Percentiles rank a stretch among this genome's conserved stretches.
Conservation (phyloP, 495 filamentous ascomycete species). For the Bacidia gigantensis region DNA sequence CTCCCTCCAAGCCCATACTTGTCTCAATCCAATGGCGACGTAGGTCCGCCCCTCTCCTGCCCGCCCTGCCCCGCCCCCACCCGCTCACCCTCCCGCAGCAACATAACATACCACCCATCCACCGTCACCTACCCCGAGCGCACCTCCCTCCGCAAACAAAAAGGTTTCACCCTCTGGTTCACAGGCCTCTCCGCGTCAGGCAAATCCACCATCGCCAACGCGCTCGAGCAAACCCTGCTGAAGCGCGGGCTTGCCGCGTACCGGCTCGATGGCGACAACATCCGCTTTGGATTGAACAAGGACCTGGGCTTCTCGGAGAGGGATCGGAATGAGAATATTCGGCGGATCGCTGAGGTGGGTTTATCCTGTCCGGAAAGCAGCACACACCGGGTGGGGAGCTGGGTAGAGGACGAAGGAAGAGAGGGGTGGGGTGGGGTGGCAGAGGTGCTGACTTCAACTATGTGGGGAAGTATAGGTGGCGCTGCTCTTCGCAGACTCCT, state of each 20-base stretch:
- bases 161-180: slow-evolving; percentile 93
- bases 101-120: slow-evolving; percentile 95
- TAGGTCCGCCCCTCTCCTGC: slow-evolving; percentile 19
- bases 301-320: slow-evolving; percentile 88
- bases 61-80: slow-evolving; percentile 1
- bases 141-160: slow-evolving; percentile 62
- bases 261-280: slow-evolving; percentile 94
- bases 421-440: background rate
- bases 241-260: slow-evolving; percentile 72
- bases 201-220: slow-evolving; percentile 91
- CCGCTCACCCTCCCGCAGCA: slow-evolving; percentile 38
- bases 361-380: no score
- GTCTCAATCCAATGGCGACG: slow-evolving; percentile 30
- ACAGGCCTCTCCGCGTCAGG: slow-evolving; percentile 90
- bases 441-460: background rate
- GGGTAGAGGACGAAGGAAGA: background rate
- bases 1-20: no score
- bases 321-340: slow-evolving; percentile 94
- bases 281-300: slow-evolving; percentile 95
- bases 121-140: slow-evolving; percentile 79
- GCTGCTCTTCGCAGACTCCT: slow-evolving; percentile 85
- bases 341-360: slow-evolving; percentile 73
- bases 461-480: no score
- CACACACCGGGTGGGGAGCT: no score
- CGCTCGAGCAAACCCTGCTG: slow-evolving; percentile 89